Conservation (phyloP, 176 grass and related monocot genomes). For the Urochloa ruziziensis region DNA sequence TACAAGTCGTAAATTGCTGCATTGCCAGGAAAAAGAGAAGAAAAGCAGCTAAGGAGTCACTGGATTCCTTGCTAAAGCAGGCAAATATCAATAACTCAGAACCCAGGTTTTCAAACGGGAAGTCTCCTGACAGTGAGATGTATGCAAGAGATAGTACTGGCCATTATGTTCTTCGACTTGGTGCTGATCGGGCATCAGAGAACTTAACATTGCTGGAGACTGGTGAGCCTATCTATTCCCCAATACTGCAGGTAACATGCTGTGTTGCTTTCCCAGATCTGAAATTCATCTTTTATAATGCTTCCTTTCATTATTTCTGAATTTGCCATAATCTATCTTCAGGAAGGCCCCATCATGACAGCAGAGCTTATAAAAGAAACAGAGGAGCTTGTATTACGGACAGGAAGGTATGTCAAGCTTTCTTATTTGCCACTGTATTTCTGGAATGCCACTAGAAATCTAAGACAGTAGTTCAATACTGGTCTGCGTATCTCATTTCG, state of each 20-base stretch:
- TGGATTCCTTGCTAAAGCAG: constrained; percentile 59
- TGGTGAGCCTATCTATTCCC: constrained; percentile 79
- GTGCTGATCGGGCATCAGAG: constrained; percentile 52
- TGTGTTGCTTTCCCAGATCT: not conserved
- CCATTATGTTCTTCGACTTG: constrained; percentile 77
- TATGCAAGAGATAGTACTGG: constrained; percentile 64
- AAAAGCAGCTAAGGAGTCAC: constrained; percentile 59
- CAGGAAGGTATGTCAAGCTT: constrained; percentile 65
- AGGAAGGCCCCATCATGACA: constrained; percentile 97
- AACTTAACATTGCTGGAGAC: constrained; percentile 90
- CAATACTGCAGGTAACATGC: constrained; percentile 70
- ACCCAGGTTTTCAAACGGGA: constrained; percentile 20
- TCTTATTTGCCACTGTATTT: not conserved
- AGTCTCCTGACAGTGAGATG: constrained; percentile 35
- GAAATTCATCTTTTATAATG: not conserved
- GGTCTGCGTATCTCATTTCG: not conserved
- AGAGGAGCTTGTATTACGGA: constrained; percentile 88
- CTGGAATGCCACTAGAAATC: not conserved
- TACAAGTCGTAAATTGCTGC: constrained; percentile 99
- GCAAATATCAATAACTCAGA: constrained; percentile 29
- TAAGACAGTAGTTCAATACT: not conserved
- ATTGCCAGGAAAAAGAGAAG: constrained; percentile 83
- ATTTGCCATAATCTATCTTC: constrained; percentile 27
- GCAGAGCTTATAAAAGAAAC: constrained; percentile 99
- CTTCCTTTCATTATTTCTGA: constrained; percentile 29